These are phyloP conservation scores for Mycosphaerelloides madeirae DNA, from an alignment of 2,329 filamentous ascomycete species.

Conservation along the genomic window DNA sequence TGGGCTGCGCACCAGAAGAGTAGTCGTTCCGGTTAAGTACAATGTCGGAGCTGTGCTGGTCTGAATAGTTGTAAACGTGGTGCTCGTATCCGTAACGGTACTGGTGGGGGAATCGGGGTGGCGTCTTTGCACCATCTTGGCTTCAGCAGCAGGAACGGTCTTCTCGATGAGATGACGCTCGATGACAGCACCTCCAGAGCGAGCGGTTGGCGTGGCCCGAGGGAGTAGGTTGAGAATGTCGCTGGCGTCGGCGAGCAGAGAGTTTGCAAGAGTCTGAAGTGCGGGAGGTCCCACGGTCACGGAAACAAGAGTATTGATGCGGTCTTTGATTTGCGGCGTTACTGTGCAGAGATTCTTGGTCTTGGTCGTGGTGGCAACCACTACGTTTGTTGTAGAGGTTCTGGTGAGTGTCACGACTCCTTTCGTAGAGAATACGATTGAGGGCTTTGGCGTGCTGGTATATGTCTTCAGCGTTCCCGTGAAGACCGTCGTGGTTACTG, in stretches of 20 bases:
- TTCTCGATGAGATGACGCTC: not conserved
- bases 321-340: not conserved
- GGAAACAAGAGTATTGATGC: not conserved
- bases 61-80: not conserved
- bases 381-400: not conserved
- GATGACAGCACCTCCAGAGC: not conserved
- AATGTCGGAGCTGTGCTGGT: not conserved
- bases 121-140: not conserved
- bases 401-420: not conserved
- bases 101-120: not conserved
- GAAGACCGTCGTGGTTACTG: not conserved
- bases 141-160: not conserved
- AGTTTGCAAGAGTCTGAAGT: not conserved
- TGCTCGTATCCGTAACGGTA: not conserved
- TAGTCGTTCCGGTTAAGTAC: not conserved
- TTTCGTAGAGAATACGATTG: not conserved
- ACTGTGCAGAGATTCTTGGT: not conserved
- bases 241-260: too few species aligned
- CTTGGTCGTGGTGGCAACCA: not conserved
- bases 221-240: too few species aligned
- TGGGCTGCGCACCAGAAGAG: too few species aligned
- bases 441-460: slow-evolving; percentile 1
- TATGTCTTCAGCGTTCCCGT: not conserved
- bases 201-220: not conserved
- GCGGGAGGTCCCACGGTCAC: slow-evolving; percentile 13